phyloP scores from a whole-genome alignment of 805 yeast species.

The Ogataea glucozyma region DNA sequence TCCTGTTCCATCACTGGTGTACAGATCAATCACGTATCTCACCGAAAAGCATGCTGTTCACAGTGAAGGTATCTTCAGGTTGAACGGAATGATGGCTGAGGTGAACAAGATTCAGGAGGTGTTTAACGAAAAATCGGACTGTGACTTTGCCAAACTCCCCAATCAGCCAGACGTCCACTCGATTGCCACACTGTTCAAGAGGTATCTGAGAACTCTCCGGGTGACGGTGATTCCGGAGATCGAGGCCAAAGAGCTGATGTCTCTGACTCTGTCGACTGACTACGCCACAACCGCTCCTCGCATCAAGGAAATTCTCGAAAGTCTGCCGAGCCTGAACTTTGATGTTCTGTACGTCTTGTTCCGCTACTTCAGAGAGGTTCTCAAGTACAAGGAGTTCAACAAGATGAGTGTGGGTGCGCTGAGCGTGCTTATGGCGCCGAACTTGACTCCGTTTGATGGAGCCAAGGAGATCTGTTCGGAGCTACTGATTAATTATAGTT shows the following conservation, averaged over 20 bases:
- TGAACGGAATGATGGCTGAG: conserved; percentile 83
- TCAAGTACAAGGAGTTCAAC: conserved; percentile 60
- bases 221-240: conserved; percentile 63
- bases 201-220: conserved; percentile 79
- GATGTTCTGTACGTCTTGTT: conserved; percentile 67
- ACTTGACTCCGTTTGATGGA: conserved; percentile 36
- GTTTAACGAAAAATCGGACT: conserved; percentile 68
- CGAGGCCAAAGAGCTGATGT: conserved; percentile 36
- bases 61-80: conserved; percentile 88
- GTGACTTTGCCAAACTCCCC: conserved; percentile 55
- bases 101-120: conserved; percentile 66
- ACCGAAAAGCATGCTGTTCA: conserved; percentile 66
- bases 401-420: conserved; percentile 82
- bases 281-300: conserved; percentile 28
- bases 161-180: conserved; percentile 75
- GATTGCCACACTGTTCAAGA: conserved; percentile 80
- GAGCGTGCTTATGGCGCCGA: conserved; percentile 39
- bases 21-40: conserved; percentile 70
- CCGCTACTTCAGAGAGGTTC: conserved; percentile 64
- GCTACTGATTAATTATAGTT: conserved; percentile 31
- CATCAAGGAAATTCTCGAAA: conserved; percentile 35
- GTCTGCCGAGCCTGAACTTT: conserved; percentile 56
- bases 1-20: conserved; percentile 73
- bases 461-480: conserved; percentile 37
- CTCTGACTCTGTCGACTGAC: conserved; percentile 32